Conservation (phyloP, 2,329 filamentous ascomycete species). For the Cercospora sesami region DNA sequence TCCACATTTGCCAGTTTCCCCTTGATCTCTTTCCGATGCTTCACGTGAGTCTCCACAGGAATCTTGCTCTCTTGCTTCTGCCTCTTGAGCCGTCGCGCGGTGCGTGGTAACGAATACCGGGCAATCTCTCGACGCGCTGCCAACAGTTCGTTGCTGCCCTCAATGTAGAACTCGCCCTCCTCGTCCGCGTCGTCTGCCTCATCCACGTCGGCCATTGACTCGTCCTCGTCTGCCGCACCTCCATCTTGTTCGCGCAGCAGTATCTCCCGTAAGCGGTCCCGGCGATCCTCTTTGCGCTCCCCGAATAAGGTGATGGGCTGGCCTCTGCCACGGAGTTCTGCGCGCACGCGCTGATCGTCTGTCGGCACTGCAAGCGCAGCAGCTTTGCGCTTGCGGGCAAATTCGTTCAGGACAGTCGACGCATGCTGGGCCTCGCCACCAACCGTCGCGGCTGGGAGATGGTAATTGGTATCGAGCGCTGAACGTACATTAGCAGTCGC, state of each 20-base stretch:
- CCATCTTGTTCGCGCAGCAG: constrained; percentile 68
- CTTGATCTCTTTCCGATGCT: constrained; percentile 86
- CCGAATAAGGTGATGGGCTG: constrained; percentile 94
- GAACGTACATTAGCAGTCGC: constrained; percentile 14
- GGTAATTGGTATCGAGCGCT: constrained; percentile 81
- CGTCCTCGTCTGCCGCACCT: constrained; percentile 48
- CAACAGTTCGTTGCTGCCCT: constrained; percentile 72
- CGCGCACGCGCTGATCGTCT: constrained; percentile 82
- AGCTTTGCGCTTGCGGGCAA: constrained; percentile 85
- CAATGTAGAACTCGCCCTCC: constrained; percentile 94
- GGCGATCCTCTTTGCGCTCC: constrained; percentile 79
- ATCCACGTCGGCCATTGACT: constrained; percentile 61
- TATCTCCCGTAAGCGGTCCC: constrained; percentile 81
- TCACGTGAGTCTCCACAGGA: constrained; percentile 83
- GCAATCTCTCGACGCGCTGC: constrained; percentile 78
- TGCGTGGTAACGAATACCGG: constrained; percentile 77
- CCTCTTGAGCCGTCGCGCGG: constrained; percentile 72
- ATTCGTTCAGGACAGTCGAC: constrained; percentile 80
- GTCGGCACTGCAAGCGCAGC: constrained; percentile 90
- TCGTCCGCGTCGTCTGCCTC: constrained; percentile 66
- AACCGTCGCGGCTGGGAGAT: constrained; percentile 64
- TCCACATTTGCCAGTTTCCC: constrained; percentile 80
- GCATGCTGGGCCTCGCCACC: constrained; percentile 78
- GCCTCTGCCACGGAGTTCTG: constrained; percentile 78
- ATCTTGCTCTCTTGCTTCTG: constrained; percentile 82